Percentiles rank a stretch among this genome's conserved stretches.
Conservation (phyloP, 495 filamentous ascomycete species). For the Xylaria castorea region DNA sequence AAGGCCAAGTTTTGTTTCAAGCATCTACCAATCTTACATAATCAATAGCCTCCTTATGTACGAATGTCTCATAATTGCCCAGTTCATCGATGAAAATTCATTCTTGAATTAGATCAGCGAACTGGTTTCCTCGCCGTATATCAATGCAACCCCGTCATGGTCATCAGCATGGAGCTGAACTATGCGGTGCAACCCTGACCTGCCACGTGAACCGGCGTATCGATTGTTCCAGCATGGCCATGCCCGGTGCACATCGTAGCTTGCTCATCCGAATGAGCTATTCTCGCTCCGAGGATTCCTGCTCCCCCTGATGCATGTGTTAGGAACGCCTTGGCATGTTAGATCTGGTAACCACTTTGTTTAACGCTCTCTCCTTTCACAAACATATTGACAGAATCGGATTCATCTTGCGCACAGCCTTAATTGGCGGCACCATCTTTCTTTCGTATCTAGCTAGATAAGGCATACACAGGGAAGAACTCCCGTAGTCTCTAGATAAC, state of each 20-base stretch:
- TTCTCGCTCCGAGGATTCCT: background rate
- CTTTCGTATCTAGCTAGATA: constrained; percentile 18
- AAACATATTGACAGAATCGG: background rate
- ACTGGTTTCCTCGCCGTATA: background rate
- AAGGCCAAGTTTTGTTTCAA: background rate
- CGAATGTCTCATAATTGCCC: background rate
- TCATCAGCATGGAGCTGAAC: constrained; percentile 5
- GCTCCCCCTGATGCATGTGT: background rate
- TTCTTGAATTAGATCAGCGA: background rate
- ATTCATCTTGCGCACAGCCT: constrained; percentile 1
- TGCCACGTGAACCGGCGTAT: constrained; percentile 10
- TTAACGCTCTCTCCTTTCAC: background rate
- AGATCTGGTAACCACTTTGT: background rate
- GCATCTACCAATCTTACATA: background rate
- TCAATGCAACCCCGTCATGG: background rate
- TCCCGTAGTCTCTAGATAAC: constrained; percentile 24
- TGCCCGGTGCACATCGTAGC: background rate
- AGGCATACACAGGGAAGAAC: constrained; percentile 14
- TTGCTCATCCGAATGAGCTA: background rate
- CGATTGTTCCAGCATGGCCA: background rate
- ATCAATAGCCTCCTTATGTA: background rate
- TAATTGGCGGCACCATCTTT: constrained; percentile 3
- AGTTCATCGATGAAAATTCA: background rate
- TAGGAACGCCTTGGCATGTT: background rate
- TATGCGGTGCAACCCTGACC: background rate